These are phyloP conservation scores for Dimargaris cristalligena DNA, from an alignment of 192 early-diverging fungal species.

Conservation along the genomic window DNA sequence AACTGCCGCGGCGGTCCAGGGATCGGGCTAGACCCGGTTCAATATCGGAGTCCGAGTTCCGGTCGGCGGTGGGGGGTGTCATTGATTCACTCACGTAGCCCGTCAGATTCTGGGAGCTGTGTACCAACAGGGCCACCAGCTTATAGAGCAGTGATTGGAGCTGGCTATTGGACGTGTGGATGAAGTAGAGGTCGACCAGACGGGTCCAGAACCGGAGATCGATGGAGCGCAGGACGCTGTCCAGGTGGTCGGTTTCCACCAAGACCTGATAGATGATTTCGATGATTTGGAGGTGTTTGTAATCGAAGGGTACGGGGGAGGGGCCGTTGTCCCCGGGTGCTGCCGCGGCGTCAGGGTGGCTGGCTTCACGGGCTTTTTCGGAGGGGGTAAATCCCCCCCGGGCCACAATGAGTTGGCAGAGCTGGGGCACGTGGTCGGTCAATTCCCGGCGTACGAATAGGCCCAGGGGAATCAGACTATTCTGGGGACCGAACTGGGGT, in stretches of 20 bases:
- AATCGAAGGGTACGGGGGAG: neutral
- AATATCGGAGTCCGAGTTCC: too few species aligned
- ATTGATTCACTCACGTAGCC: neutral
- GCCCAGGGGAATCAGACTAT: neutral
- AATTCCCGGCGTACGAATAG: neutral
- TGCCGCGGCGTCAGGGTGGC: neutral
- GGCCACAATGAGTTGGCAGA: neutral
- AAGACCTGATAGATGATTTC: conserved; percentile 4
- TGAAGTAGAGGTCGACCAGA: neutral
- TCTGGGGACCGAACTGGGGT: neutral
- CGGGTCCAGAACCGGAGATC: neutral
- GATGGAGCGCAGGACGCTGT: neutral
- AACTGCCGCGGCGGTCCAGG: too few species aligned
- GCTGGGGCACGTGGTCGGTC: neutral
- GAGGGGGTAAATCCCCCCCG: neutral
- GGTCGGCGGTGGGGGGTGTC: too few species aligned
- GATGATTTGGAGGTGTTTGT: conserved; percentile 1
- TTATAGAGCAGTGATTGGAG: conserved; percentile 1
- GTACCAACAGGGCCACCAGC: neutral
- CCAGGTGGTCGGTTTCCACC: conserved; percentile 2
- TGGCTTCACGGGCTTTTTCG: neutral
- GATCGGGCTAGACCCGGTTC: neutral
- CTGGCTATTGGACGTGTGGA: conserved; percentile 4
- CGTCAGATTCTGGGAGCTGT: neutral
- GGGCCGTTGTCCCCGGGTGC: too few species aligned